Evolutionary conservation across 495 filamentous ascomycete species (phyloP).

Genomic region (Patellaria atrata): DNA sequence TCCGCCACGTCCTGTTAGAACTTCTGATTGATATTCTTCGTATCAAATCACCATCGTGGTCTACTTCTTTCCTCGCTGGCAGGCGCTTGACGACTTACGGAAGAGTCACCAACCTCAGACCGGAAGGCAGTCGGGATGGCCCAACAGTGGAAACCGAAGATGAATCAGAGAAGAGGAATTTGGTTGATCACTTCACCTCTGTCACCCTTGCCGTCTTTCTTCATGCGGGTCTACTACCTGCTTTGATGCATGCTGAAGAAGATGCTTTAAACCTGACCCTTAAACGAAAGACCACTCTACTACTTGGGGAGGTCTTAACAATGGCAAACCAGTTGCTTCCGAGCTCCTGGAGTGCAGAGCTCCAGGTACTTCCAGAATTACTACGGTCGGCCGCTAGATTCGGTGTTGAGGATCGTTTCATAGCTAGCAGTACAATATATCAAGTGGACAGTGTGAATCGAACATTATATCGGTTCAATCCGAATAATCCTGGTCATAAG

Average conservation of each 20-base stretch:
- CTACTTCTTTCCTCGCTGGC: slow-evolving; percentile 85
- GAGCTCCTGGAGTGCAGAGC: slow-evolving; percentile 53
- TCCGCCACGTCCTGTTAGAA: slow-evolving; percentile 57
- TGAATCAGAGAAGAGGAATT: slow-evolving; percentile 55
- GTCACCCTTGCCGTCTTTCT: slow-evolving; percentile 78
- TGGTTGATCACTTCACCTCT: slow-evolving; percentile 86
- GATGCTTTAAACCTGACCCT: slow-evolving; percentile 59
- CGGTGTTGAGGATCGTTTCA: slow-evolving; percentile 53
- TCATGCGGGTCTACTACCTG: slow-evolving; percentile 61
- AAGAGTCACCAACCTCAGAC: slow-evolving; percentile 73
- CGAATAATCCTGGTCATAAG: slow-evolving; percentile 30
- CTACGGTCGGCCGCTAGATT: slow-evolving; percentile 62
- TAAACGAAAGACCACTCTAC: slow-evolving; percentile 74
- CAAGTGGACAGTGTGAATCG: slow-evolving; percentile 95
- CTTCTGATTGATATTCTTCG: slow-evolving; percentile 80
- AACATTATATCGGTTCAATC: slow-evolving; percentile 71
- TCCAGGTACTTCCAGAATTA: slow-evolving; percentile 75
- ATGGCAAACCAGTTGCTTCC: slow-evolving; percentile 77
- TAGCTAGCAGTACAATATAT: slow-evolving; percentile 77
- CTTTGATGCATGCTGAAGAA: slow-evolving; percentile 49
- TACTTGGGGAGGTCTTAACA: slow-evolving; percentile 82
- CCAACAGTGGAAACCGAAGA: slow-evolving; percentile 38
- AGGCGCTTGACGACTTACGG: slow-evolving; percentile 84
- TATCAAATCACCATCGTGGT: slow-evolving; percentile 94
- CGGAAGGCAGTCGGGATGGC: slow-evolving; percentile 36